Evolutionary conservation across 331 rosid genomes (phyloP).

Genomic region (Telfairia occidentalis): DNA sequence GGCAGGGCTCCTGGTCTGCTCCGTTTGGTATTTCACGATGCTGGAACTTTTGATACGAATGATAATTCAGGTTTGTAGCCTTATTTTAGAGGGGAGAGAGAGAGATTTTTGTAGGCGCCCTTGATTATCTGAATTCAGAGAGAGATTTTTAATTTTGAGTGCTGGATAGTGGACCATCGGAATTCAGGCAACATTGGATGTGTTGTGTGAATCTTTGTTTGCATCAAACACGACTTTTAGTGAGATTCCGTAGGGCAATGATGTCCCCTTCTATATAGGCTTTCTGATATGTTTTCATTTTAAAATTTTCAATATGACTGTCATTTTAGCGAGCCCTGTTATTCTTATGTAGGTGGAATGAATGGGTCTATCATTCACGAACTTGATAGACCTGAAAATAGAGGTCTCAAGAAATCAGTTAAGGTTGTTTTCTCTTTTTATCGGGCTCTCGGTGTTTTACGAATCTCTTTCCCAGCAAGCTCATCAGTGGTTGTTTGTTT

Average conservation of each 20-base stretch:
- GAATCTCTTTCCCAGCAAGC: background rate
- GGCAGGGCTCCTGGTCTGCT: conserved; percentile 77
- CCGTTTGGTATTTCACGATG: conserved; percentile 87
- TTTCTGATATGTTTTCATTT: background rate
- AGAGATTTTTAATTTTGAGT: background rate
- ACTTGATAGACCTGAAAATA: conserved; percentile 83
- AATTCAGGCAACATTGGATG: background rate
- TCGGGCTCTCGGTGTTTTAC: background rate
- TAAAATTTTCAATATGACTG: background rate
- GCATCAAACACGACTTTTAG: background rate
- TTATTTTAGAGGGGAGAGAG: background rate
- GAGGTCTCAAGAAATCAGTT: conserved; percentile 59
- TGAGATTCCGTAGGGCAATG: background rate
- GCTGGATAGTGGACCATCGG: background rate
- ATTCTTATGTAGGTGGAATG: conserved; percentile 73
- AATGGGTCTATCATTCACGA: conserved; percentile 76
- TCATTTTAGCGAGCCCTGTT: conserved; percentile 8
- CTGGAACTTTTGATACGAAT: conserved; percentile 67
- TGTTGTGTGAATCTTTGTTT: background rate
- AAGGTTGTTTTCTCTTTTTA: conserved; percentile 40
- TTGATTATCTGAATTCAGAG: background rate
- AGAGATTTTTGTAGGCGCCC: background rate
- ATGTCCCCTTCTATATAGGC: background rate
- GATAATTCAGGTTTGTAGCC: conserved; percentile 43
- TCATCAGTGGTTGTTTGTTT: conserved; percentile 5